Percentiles rank a stretch among this genome's conserved stretches.
phyloP scores from a whole-genome alignment of 2,329 filamentous ascomycete genomes.

The Chaetomium sp. region DNA sequence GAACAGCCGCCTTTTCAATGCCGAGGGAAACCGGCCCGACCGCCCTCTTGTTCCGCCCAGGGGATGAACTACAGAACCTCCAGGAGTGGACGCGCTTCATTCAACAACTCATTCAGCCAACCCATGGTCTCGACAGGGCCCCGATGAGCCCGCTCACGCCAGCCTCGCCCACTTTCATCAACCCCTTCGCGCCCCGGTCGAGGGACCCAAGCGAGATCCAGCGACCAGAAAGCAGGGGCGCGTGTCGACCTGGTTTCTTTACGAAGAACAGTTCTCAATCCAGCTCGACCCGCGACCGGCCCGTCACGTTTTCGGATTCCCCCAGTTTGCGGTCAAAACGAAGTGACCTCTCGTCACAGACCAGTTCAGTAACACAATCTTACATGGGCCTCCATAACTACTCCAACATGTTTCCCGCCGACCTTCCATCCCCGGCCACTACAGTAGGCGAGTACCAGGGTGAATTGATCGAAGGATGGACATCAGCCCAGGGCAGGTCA shows the following conservation, averaged over 20 bases:
- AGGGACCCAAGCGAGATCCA: conserved; percentile 38
- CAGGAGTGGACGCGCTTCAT: conserved; percentile 56
- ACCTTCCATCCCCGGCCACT: conserved; percentile 51
- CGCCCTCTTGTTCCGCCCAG: conserved; percentile 51
- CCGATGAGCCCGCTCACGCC: conserved; percentile 47
- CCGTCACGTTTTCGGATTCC: conserved; percentile 50
- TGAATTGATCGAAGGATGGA: conserved; percentile 57
- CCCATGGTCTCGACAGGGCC: conserved; percentile 33
- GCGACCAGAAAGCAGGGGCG: conserved; percentile 40
- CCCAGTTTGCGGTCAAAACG: conserved; percentile 55
- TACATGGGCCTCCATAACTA: conserved; percentile 41
- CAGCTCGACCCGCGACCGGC: conserved; percentile 44
- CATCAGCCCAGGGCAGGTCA: conserved; percentile 51
- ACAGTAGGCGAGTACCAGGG: conserved; percentile 46
- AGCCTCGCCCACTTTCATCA: conserved; percentile 47
- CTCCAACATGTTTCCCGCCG: conserved; percentile 44
- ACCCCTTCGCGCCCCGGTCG: conserved; percentile 42
- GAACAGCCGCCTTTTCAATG: conserved; percentile 50
- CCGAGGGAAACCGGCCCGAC: conserved; percentile 44
- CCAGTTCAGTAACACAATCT: conserved; percentile 41
- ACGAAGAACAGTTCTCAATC: conserved; percentile 45
- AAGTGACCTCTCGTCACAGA: conserved; percentile 56
- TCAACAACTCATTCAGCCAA: conserved; percentile 35
- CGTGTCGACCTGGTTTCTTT: conserved; percentile 34
- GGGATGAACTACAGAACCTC: conserved; percentile 48